Evolutionary conservation across 495 filamentous ascomycete genomes (phyloP), one percentile per base, ranked within the genome.

Genomic region (Penicillium samsonianum): DNA sequence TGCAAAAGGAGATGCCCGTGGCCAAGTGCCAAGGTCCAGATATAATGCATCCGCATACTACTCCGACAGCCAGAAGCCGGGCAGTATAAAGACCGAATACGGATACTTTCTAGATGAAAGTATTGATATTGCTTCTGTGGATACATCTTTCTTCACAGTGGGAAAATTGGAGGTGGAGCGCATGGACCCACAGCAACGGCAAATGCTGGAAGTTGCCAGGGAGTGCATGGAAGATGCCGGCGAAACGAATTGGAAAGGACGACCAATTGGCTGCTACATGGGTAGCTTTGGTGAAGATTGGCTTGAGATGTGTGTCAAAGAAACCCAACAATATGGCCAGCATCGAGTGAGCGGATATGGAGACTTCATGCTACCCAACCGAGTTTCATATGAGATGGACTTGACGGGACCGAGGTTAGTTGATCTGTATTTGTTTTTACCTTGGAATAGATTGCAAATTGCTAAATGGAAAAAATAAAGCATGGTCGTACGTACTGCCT

Each of bases 101-200:
- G 82, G 81, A 0, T 83, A 85, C 56, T 86, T 84, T 47, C 67
- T 86, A 22, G 69, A 79, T 22, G 71, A 80, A 6, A 58, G 45
- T 14, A 33, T 53, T 28, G 60, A 67, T 17, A 43, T 65, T 16
- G 37, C 31, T 2, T 51, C 43, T 1, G 22, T 60, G 0, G 67
- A 70, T 28, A 65, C 51, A 1, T 60, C 62, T 5, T 56, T 68
- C 45, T 78, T 84, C 59, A 65, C 66, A 1, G 74, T 81, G 55
- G 64, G 70, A 0, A 58, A 64, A 16, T 25, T 54, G 41, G 82
- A 85, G 45, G 77, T 76, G 3, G 76, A 79, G 60, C 61, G 62
- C 0, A 75, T 83, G 67, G 84, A 87, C 52, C 85, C 85, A 0
- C 77, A 83, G 11, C 83, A 86, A 49, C 67, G 84, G 0, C 67